phyloP scores from a whole-genome alignment of 75 land plant species.

The Larix kaempferi region DNA sequence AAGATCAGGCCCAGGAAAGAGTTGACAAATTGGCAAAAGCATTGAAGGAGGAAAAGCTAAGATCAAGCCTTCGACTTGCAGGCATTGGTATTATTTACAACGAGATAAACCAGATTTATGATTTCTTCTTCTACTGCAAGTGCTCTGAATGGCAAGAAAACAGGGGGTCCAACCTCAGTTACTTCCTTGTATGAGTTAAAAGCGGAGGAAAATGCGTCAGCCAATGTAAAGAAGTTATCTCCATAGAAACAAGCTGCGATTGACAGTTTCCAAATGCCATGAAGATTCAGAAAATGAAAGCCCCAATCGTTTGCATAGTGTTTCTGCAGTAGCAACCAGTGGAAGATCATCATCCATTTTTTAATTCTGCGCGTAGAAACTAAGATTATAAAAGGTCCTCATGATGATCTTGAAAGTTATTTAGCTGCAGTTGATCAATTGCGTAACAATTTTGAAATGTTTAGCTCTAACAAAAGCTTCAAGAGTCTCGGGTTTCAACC shows the following conservation, averaged over 20 bases:
- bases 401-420: slow-evolving; percentile 74
- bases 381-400: slow-evolving; percentile 77
- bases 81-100: slow-evolving; percentile 86
- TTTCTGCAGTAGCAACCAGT: background rate
- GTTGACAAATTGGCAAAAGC: slow-evolving; percentile 83
- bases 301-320: slow-evolving; percentile 21
- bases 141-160: too few species aligned
- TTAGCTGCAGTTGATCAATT: slow-evolving; percentile 86
- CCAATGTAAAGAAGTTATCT: background rate
- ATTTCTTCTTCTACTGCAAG: too few species aligned
- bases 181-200: too few species aligned
- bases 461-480: slow-evolving; percentile 61
- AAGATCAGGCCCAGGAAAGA: slow-evolving; percentile 98
- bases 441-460: slow-evolving; percentile 57
- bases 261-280: slow-evolving; percentile 6
- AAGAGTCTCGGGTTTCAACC: too few species aligned
- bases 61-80: slow-evolving; percentile 56
- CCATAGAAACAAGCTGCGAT: background rate
- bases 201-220: background rate
- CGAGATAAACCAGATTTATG: too few species aligned
- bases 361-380: slow-evolving; percentile 67
- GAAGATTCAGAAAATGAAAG: slow-evolving; percentile 42
- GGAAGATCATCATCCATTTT: too few species aligned
- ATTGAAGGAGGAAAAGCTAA: slow-evolving; percentile 62
- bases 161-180: too few species aligned